A percentile compares a stretch with the other conserved stretches of the same genome.
Evolutionary conservation across 2,329 filamentous ascomycete species (phyloP).

Genomic region (Fusarium keratoplasticum): DNA sequence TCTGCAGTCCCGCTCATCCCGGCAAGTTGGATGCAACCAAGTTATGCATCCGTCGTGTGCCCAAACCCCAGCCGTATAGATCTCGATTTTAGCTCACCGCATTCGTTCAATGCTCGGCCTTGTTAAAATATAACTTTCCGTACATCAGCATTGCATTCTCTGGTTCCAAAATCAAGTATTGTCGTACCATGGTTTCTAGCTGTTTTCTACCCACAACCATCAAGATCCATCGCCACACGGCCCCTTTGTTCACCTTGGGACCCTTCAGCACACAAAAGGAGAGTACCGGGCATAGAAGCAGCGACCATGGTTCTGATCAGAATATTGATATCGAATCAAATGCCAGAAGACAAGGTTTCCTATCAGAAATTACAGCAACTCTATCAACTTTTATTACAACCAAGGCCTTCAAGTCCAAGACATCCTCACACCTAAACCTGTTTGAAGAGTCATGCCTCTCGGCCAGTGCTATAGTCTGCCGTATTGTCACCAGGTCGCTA

Average conservation of each 20-base stretch:
- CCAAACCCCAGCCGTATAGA: neutral
- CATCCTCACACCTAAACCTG: too few species aligned
- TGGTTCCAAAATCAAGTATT: neutral
- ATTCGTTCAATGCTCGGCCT: neutral
- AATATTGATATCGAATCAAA: neutral
- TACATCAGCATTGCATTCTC: neutral
- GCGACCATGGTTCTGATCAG: neutral
- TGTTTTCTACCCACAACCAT: neutral
- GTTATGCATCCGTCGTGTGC: neutral
- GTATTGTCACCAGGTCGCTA: rapidly evolving
- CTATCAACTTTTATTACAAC: neutral
- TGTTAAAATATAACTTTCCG: neutral
- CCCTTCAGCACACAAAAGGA: neutral
- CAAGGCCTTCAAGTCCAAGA: neutral
- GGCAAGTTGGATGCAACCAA: neutral
- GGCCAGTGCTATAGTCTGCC: neutral
- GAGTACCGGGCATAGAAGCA: neutral
- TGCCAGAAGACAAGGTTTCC: neutral
- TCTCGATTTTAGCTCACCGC: neutral
- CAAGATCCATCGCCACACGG: neutral
- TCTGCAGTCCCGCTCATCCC: neutral
- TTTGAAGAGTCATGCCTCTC: neutral
- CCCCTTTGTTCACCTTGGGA: neutral
- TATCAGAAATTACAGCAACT: neutral
- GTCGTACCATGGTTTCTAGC: neutral